Base-by-base conservation (phyloP, 2,329 filamentous ascomycete genomes). In the Beauveria sp. region DNA sequence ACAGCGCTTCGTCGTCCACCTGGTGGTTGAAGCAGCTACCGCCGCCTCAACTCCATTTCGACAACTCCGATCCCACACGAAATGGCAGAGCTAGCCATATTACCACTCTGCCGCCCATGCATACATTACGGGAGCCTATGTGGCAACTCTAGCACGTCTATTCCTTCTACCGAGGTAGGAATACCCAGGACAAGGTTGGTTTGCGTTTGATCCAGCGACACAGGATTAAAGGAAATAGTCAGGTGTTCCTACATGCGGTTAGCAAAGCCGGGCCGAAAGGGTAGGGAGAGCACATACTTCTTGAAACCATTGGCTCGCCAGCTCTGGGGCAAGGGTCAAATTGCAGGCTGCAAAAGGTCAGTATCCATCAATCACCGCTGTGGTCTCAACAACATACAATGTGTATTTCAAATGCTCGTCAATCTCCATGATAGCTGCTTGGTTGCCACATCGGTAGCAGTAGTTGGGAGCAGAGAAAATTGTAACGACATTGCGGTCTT, bases 361-460 rank as follows among this genome's bases (percentile, higher is more conserved):
- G 71, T 65, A 62, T 20, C 53, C 28, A 26, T 48, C 20, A 53
- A 42, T 48, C 43, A 24, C 10, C 54, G 22, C 12, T 14, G 48
- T 40, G 10, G 26, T 24, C 57, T 51, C 26, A 65, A 22, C 34
- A 40, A 87, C 92, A 77, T 84, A 97, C 93, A 99, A 98, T 72
- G 95, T 98, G 79, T 98, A 99, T 82, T 99, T 98, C 74, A 99
- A 80, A 76, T 98, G 93, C 79, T 99, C 95, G 68, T 98, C 95
- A 76, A 99, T 99, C 79, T 98, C 95, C 95, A 99, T 99, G 76
- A 99, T 98, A n/a, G 95, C 95, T 62, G 95, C 95, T 78, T 98
- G 95, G 78, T 99, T 99, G 73, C 95, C 95, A 74, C 95, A 99
- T 75, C 95, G 87, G 83, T 99, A 98, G 81, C 93, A 99, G 83